Percentiles rank a stretch among this genome's conserved stretches.
Evolutionary conservation across 2,329 filamentous ascomycete genomes (phyloP).

Genomic region (Massarina eburnea): DNA sequence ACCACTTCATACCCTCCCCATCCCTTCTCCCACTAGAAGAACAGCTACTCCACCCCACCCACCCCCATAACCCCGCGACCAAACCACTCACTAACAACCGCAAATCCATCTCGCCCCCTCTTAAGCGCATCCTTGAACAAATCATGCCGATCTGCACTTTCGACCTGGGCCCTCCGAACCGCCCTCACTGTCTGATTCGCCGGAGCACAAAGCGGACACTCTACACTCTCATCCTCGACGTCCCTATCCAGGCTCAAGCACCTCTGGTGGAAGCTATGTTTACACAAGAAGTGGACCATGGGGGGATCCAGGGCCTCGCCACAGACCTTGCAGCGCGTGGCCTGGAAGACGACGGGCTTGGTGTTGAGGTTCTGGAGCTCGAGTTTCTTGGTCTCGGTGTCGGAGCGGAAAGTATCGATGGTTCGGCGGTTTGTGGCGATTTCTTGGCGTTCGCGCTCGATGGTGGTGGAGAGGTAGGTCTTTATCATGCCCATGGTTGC

Average conservation of each 20-base stretch:
- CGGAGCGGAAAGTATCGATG: conserved; percentile 78
- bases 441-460: conserved; percentile 83
- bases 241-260: conserved; percentile 70
- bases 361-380: conserved; percentile 76
- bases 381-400: conserved; percentile 76
- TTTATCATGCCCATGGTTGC: conserved; percentile 98
- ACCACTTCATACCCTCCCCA: too few relatives aligned
- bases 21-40: too few relatives aligned
- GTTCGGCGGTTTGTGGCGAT: conserved; percentile 81
- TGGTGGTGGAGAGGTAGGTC: conserved; percentile 84
- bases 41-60: conserved; percentile 12
- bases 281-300: conserved; percentile 93
- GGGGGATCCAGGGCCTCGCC: conserved; percentile 78
- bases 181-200: conserved; percentile 87
- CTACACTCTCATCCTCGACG: conserved; percentile 63
- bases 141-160: conserved; percentile 84
- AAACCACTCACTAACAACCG: conserved; percentile 93
- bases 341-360: conserved; percentile 87
- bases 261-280: conserved; percentile 92
- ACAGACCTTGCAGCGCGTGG: conserved; percentile 84
- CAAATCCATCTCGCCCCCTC: conserved; percentile 79
- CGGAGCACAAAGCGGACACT: conserved; percentile 83
- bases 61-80: conserved; percentile 84
- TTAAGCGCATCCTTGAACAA: conserved; percentile 81
- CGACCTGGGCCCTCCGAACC: conserved; percentile 81